A percentile compares a stretch with the other conserved stretches of the same genome.
These are phyloP conservation scores for Calonectria leucothoes DNA, from an alignment of 2,329 filamentous ascomycete genomes.

Conservation along the genomic window DNA sequence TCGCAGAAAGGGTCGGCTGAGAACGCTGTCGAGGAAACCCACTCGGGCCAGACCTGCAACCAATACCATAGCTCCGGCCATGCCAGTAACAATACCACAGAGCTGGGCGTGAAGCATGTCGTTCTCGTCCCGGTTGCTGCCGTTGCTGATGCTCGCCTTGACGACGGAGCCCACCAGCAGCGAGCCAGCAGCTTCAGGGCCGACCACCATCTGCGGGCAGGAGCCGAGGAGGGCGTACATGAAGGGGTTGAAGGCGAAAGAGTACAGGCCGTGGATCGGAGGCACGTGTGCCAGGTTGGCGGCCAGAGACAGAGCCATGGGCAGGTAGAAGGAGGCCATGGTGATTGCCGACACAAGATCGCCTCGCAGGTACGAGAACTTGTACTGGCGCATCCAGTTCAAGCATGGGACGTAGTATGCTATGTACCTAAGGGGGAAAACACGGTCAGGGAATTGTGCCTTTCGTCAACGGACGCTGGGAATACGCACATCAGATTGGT, in stretches of 20 bases:
- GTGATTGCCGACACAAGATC: slow-evolving; percentile 91
- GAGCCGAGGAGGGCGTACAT: slow-evolving; percentile 93
- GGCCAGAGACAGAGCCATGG: slow-evolving; percentile 94
- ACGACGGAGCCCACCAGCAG: slow-evolving; percentile 90
- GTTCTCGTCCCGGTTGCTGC: slow-evolving; percentile 73
- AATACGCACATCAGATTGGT: slow-evolving; percentile 76
- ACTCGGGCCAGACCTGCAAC: slow-evolving; percentile 85
- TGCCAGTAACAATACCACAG: slow-evolving; percentile 87
- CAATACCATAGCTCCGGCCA: slow-evolving; percentile 91
- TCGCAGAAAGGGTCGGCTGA: slow-evolving; percentile 90
- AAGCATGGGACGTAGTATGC: slow-evolving; percentile 93
- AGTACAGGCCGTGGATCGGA: slow-evolving; percentile 92
- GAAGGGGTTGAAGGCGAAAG: slow-evolving; percentile 92
- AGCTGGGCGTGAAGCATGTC: slow-evolving; percentile 79
- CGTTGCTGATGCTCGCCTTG: slow-evolving; percentile 78
- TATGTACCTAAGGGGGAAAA: slow-evolving; percentile 74
- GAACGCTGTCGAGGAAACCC: slow-evolving; percentile 93
- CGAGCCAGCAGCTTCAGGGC: slow-evolving; percentile 93
- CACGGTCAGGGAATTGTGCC: slow-evolving; percentile 21
- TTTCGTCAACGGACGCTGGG: not conserved
- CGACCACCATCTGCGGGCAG: slow-evolving; percentile 92
- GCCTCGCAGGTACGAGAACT: slow-evolving; percentile 82
- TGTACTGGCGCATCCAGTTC: slow-evolving; percentile 92
- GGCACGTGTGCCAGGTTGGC: slow-evolving; percentile 93
- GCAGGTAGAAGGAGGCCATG: slow-evolving; percentile 98